Conservation (phyloP, 306 rosid genomes). For the Vigna hirtella region DNA sequence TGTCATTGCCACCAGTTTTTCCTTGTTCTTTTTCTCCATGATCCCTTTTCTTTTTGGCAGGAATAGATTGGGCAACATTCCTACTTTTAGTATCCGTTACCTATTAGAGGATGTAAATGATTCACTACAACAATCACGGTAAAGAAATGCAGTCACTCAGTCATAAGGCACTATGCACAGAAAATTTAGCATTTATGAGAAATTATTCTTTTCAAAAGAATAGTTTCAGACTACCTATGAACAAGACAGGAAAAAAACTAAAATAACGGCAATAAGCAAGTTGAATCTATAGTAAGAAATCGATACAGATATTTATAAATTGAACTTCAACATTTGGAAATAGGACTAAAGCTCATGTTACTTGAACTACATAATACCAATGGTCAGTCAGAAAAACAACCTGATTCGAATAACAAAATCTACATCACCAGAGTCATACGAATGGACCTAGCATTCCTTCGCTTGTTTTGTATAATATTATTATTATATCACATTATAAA, state of each 20-base stretch:
- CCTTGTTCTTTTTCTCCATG: constrained; percentile 66
- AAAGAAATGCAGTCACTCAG: constrained; percentile 32
- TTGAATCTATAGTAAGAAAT: not conserved
- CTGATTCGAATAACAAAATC: constrained; percentile 13
- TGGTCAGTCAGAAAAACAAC: not conserved
- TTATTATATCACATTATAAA: constrained; percentile 5
- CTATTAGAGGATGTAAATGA: constrained; percentile 48
- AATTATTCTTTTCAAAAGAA: constrained; percentile 16
- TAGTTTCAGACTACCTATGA: constrained; percentile 16
- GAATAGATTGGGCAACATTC: constrained; percentile 71
- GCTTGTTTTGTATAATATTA: constrained; percentile 8
- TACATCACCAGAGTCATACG: constrained; percentile 10
- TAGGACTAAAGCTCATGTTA: constrained; percentile 7
- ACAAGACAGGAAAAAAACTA: constrained; percentile 14
- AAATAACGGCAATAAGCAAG: constrained; percentile 29
- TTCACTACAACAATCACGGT: constrained; percentile 31
- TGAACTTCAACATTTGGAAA: not conserved
- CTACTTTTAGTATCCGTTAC: constrained; percentile 60
- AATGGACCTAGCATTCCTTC: constrained; percentile 11
- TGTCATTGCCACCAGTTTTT: constrained; percentile 57
- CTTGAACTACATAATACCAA: constrained; percentile 10
- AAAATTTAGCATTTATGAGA: constrained; percentile 29
- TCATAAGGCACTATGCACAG: not conserved
- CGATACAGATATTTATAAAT: constrained; percentile 25
- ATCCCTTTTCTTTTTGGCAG: constrained; percentile 67